Percentiles rank a stretch among this genome's conserved stretches.
Conservation (phyloP, 2,329 filamentous ascomycete species). For the Stylonectria norvegica region DNA sequence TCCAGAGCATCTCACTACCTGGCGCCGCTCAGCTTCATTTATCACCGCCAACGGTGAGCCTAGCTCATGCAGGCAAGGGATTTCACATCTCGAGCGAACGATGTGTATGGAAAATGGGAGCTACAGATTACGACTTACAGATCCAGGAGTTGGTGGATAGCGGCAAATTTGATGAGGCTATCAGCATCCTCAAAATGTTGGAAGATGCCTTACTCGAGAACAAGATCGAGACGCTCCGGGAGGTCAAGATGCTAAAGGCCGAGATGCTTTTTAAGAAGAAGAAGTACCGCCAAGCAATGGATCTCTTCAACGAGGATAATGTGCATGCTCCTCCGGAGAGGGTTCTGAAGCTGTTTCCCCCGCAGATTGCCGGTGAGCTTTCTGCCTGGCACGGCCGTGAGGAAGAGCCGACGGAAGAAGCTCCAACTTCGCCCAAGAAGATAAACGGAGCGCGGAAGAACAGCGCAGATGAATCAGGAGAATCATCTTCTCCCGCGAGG, state of each 20-base stretch:
- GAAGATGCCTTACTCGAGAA: constrained; percentile 86
- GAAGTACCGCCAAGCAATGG: constrained; percentile 81
- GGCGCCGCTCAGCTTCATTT: constrained; percentile 85
- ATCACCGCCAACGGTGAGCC: constrained; percentile 83
- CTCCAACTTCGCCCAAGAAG: constrained; percentile 26
- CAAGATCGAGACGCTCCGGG: constrained; percentile 75
- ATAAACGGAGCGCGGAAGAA: constrained; percentile 26
- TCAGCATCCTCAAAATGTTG: constrained; percentile 83
- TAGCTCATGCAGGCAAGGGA: constrained; percentile 94
- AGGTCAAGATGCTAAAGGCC: constrained; percentile 89
- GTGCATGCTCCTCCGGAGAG: constrained; percentile 86
- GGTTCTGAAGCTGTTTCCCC: constrained; percentile 82
- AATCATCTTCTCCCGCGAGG: constrained; percentile 33
- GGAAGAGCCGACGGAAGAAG: constrained; percentile 42
- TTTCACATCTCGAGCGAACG: constrained; percentile 92
- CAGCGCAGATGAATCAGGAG: constrained; percentile 25
- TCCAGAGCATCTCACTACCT: constrained; percentile 80
- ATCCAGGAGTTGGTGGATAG: constrained; percentile 75
- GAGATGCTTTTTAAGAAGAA: constrained; percentile 77
- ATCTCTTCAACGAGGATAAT: constrained; percentile 79
- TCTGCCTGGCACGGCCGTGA: constrained; percentile 52
- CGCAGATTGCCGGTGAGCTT: constrained; percentile 75
- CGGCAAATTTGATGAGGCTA: constrained; percentile 80
- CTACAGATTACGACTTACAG: constrained; percentile 86
- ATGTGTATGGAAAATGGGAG: constrained; percentile 93